Evolutionary conservation across 495 filamentous ascomycete species (phyloP).

Genomic region (Podospora anserina): DNA sequence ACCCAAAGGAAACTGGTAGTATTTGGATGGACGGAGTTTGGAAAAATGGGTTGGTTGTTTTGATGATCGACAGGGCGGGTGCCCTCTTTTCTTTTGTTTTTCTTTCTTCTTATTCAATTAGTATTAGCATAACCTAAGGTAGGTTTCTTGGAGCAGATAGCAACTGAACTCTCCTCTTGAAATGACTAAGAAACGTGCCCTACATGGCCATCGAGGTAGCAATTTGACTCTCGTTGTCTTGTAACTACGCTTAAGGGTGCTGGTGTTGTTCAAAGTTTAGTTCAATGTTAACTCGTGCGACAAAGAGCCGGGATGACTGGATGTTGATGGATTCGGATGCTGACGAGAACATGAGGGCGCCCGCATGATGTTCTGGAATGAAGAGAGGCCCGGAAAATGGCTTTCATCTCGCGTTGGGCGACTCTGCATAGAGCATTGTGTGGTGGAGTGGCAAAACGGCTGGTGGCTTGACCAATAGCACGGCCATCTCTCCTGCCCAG

Average conservation of each 20-base stretch:
- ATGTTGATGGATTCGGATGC: no score
- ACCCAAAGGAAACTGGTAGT: slow-evolving; percentile 2
- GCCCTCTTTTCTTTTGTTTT: background rate
- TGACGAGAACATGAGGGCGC: no score
- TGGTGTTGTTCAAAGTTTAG: no score
- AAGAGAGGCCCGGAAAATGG: background rate
- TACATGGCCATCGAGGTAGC: no score
- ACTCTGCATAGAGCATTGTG: background rate
- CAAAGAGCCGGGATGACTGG: no score
- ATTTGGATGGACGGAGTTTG: background rate
- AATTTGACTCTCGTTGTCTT: no score
- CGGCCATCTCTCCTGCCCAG: background rate
- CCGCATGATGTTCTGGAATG: no score
- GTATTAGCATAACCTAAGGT: background rate
- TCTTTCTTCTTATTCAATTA: background rate
- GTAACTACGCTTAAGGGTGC: no score
- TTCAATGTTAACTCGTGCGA: no score
- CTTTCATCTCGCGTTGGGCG: background rate
- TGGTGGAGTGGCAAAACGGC: background rate
- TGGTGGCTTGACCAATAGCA: background rate
- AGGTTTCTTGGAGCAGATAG: background rate
- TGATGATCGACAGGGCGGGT: no score
- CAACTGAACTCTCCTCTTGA: background rate
- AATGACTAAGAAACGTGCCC: no score
- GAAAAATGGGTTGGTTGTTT: background rate